These are phyloP conservation scores for Eragrostis tef DNA, from an alignment of 202 grass and related monocot genomes.

Conservation along the genomic window DNA sequence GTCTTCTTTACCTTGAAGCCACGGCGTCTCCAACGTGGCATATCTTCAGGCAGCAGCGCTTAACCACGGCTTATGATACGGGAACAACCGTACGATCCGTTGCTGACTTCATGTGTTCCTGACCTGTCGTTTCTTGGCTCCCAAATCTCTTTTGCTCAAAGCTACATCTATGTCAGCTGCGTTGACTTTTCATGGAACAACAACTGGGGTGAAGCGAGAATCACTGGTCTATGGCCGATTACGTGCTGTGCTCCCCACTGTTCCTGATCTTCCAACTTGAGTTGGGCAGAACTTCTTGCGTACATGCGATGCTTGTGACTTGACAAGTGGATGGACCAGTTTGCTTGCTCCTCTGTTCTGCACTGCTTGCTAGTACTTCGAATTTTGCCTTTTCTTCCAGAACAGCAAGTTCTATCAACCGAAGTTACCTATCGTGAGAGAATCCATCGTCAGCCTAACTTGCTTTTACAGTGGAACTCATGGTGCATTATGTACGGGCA, in stretches of 20 bases:
- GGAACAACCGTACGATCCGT: slow-evolving; percentile 19
- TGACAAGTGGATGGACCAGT: slow-evolving; percentile 30
- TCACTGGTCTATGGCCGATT: background rate
- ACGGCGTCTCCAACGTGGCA: slow-evolving; percentile 22
- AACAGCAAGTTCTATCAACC: background rate
- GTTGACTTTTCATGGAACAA: slow-evolving; percentile 43
- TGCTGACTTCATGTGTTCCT: slow-evolving; percentile 46
- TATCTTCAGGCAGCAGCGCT: background rate
- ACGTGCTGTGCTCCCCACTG: slow-evolving; percentile 14
- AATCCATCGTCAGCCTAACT: slow-evolving; percentile 37
- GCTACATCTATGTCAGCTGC: slow-evolving; percentile 18
- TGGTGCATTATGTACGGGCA: slow-evolving; percentile 24
- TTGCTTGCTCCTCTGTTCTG: background rate
- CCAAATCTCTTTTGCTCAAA: slow-evolving; percentile 29
- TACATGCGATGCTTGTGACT: background rate
- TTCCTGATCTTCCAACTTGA: background rate
- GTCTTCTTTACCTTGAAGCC: slow-evolving; percentile 45
- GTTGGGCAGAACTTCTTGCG: background rate
- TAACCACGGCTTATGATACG: background rate
- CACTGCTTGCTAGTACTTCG: background rate
- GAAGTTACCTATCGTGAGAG: slow-evolving; percentile 31
- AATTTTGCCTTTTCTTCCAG: background rate
- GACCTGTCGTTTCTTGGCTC: slow-evolving; percentile 42
- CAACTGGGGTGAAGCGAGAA: background rate
- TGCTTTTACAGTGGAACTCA: background rate